Evolutionary conservation across 805 yeast genomes (phyloP), one percentile per base, ranked within the genome.

Genomic region (Candida broadrunensis): DNA sequence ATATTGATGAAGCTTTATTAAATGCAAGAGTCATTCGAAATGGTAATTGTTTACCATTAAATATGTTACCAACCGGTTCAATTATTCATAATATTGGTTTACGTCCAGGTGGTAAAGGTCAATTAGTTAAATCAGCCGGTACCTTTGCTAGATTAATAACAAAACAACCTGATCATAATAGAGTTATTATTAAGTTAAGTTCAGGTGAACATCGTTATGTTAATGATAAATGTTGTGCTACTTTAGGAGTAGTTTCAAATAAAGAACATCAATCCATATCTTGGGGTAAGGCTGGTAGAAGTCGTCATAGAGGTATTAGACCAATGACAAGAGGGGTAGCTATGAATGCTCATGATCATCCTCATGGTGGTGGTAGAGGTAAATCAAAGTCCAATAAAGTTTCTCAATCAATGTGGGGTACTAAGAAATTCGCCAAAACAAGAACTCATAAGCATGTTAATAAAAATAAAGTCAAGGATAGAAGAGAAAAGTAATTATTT

Each of bases 331-430:
- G 99, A 73, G 99, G 99, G 78, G 87, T 88, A 54, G 98, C 99
- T 37, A 88, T 88, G 96, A 93, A 93, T 70, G 93, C 93, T 49
- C 80, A 83, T 61, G 97, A 93, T 67, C 99, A 93, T 73, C 99
- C 99, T 50, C 90, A 88, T 58, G 99, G 99, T 75, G 99, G 99
- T 83, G 99, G 99, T 71, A 83, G 99, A 77, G 99, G 99, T 80
- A 93, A 93, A 67, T 86, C 96, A 46, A 93, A 93, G 81, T 88
- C 96, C 49, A 90, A 91, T 69, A 91, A 88, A 72, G 77, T 85
- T 44, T 87, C 98, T 15, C 88, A 85, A 73, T 86, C 96, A 41
- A 95, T 95, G 63, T 91, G 98, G 97, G 99, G 99, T 56, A 83
- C 83, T 45, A 91, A 91, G 77, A 95, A 93, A 64, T 85, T 88